phyloP scores from a whole-genome alignment of 495 filamentous ascomycete genomes.

The Xylaria sp. region DNA sequence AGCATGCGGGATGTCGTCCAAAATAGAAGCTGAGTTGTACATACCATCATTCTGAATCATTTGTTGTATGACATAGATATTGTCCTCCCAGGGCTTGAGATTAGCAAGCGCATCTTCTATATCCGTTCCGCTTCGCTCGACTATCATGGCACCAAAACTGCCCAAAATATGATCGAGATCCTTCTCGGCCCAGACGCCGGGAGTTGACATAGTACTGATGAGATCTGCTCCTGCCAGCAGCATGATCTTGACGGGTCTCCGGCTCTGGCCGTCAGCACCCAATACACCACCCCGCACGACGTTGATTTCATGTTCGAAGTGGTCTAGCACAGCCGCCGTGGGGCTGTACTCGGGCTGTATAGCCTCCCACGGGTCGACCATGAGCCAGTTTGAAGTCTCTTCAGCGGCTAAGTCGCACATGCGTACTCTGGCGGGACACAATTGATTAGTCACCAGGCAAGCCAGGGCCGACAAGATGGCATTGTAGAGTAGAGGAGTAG shows the following conservation, averaged over 20 bases:
- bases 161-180: conserved; percentile 91
- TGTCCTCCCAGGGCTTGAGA: conserved; percentile 70
- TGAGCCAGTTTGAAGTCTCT: conserved; percentile 75
- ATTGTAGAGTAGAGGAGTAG: background rate
- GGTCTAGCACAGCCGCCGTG: conserved; percentile 86
- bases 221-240: conserved; percentile 84
- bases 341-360: conserved; percentile 80
- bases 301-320: conserved; percentile 90
- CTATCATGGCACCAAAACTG: conserved; percentile 84
- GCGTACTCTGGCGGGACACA: conserved; percentile 37
- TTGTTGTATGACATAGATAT: conserved; percentile 88
- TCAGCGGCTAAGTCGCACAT: conserved; percentile 86
- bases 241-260: conserved; percentile 65
- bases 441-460: conserved; percentile 17
- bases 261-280: conserved; percentile 62
- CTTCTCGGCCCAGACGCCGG: conserved; percentile 77
- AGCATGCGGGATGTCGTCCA: background rate
- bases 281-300: conserved; percentile 75
- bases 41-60: conserved; percentile 73
- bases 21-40: background rate
- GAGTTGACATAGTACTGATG: conserved; percentile 70
- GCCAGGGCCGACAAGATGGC: no score
- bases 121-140: conserved; percentile 89
- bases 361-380: conserved; percentile 76
- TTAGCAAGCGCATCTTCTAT: conserved; percentile 81